Percentiles rank a stretch among this genome's conserved stretches.
phyloP scores from a whole-genome alignment of 1,284 basidiomycete genomes.

The Rhodotorula sp. region DNA sequence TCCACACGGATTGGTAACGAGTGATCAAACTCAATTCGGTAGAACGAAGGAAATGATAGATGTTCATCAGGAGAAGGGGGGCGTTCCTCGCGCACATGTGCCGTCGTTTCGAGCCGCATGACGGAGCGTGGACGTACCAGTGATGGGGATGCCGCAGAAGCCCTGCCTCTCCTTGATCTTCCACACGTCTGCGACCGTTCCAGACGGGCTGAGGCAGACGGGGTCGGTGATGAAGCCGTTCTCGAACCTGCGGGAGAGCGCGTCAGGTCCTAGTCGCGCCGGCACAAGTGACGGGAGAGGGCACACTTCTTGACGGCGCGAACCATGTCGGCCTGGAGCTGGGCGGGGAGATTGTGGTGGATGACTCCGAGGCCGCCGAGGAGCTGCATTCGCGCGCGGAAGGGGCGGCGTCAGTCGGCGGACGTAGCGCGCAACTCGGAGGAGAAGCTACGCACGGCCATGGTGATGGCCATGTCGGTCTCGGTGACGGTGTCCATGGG shows the following conservation, averaged over 20 bases:
- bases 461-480: slow-evolving; percentile 91
- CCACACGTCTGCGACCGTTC: slow-evolving; percentile 84
- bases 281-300: not conserved
- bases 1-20: slow-evolving; percentile 44
- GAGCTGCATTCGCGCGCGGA: slow-evolving; percentile 58
- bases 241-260: slow-evolving; percentile 61
- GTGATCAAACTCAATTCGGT: slow-evolving; percentile 47
- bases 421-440: too few relatives aligned
- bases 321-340: slow-evolving; percentile 93
- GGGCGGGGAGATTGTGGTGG: slow-evolving; percentile 91
- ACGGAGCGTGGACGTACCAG: slow-evolving; percentile 63
- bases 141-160: slow-evolving; percentile 97
- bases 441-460: slow-evolving; percentile 63
- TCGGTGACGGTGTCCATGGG: slow-evolving; percentile 99
- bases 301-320: slow-evolving; percentile 83
- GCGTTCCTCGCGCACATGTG: not conserved
- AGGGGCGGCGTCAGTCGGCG: slow-evolving; percentile 11
- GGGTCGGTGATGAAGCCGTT: slow-evolving; percentile 99
- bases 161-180: slow-evolving; percentile 90
- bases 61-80: slow-evolving; percentile 34
- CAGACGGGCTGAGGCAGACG: slow-evolving; percentile 74
- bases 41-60: slow-evolving; percentile 48
- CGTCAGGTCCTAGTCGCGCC: not conserved
- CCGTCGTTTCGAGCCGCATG: not conserved
- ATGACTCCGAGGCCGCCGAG: slow-evolving; percentile 98